Evolutionary conservation across 2,329 filamentous ascomycete genomes (phyloP), one percentile per base, ranked within the genome.

Genomic region (Blastomyces gilchristii): DNA sequence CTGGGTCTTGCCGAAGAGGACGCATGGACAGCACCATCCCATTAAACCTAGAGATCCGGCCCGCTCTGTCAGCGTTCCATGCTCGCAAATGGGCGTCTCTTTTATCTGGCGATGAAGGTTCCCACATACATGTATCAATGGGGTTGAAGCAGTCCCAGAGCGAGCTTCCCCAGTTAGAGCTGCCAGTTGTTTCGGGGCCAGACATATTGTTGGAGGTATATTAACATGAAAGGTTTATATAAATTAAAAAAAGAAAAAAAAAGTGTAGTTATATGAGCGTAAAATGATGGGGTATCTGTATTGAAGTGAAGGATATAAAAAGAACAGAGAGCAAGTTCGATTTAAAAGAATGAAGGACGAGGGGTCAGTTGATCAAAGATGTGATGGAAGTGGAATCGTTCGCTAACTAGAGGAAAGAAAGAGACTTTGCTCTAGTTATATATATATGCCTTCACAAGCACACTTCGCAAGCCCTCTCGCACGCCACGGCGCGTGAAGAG

Each of bases 1-100:
- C 37, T 63, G 62, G 16, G 62, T 63, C 47, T 63, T 63, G 8
- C 62, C 62, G 47, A 59, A 63, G 11, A 59, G 62, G 28, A 63
- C 37, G 47, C 62, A 63, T 31, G 62, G 62, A 28, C 62, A 63
- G 56, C 31, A 59, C 62, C 62, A 63, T 50, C 56, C 56, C 41
- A 63, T 52, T n/a, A 63, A 47, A 16, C 62, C 62, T 63, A 31
- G 12, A 41, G n/a, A 31, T 54, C 22, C 11, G 1, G 37, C 14
- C 16, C 14, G 12, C 12, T 25, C 16, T 22, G 56, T 63, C 28
- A 63, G 62, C 12, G 52, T 43, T 37, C 22, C 50, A 45, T 39
- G 37, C 12, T 25, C 58, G 11, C 7, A 5, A 34, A 49, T 22
- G 37, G 37, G 9, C 0, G 9, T 62, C 50, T 25, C 25, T 11